Conservation (phyloP, 2,329 filamentous ascomycete genomes). For the Alternaria triticina region DNA sequence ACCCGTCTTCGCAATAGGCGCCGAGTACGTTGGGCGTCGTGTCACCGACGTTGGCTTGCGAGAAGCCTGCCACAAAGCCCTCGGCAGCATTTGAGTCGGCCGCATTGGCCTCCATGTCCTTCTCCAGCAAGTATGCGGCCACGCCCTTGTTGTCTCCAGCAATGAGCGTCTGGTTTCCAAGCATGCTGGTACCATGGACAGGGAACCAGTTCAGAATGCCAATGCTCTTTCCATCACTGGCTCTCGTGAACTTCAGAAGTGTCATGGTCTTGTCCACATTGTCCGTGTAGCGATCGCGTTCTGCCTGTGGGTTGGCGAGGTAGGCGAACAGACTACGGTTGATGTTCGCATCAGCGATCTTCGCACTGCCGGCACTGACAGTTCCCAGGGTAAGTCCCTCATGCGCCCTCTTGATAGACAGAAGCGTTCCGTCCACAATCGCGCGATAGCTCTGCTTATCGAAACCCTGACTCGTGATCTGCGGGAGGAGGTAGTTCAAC, state of each 20-base stretch:
- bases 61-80: conserved; percentile 88
- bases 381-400: conserved; percentile 72
- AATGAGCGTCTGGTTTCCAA: conserved; percentile 88
- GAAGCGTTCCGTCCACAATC: conserved; percentile 82
- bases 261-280: conserved; percentile 80
- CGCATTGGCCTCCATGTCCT: conserved; percentile 61
- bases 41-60: conserved; percentile 89
- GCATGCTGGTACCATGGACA: conserved; percentile 88
- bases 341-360: conserved; percentile 78
- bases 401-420: conserved; percentile 84
- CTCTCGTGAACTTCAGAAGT: conserved; percentile 76
- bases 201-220: conserved; percentile 91
- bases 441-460: conserved; percentile 85
- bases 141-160: conserved; percentile 98
- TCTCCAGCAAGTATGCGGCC: conserved; percentile 83
- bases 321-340: conserved; percentile 91
- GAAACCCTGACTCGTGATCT: conserved; percentile 88
- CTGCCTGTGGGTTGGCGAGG: conserved; percentile 78
- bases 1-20: conserved; percentile 87
- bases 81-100: conserved; percentile 57
- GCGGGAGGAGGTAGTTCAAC: conserved; percentile 92
- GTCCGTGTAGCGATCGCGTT: conserved; percentile 72
- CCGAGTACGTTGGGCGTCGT: conserved; percentile 88
- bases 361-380: conserved; percentile 72
- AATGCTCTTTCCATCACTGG: conserved; percentile 75